A percentile compares a stretch with the other conserved stretches of the same genome.
phyloP scores from a whole-genome alignment of 345 rosid genomes.

The Sonneratia caseolaris region DNA sequence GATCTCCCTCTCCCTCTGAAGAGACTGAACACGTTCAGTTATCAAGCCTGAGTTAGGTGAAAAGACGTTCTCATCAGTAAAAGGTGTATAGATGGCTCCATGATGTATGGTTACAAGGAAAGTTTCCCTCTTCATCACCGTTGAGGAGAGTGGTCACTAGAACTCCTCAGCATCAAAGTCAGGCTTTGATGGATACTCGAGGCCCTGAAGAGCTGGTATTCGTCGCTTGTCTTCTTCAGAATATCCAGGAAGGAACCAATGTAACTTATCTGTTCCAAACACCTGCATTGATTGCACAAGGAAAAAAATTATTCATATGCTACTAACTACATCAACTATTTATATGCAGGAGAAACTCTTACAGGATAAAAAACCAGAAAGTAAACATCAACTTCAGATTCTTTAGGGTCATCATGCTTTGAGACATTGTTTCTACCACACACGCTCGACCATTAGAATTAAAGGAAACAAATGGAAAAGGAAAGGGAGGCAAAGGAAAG shows the following conservation, averaged over 20 bases:
- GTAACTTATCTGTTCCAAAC: constrained; percentile 71
- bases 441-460: no score
- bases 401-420: no score
- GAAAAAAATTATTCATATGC: background rate
- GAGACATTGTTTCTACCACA: no score
- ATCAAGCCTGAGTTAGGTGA: background rate
- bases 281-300: constrained; percentile 31
- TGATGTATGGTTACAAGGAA: constrained; percentile 9
- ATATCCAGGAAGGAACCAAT: constrained; percentile 79
- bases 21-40: background rate
- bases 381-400: no score
- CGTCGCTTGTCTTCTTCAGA: constrained; percentile 76
- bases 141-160: constrained; percentile 18
- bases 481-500: no score
- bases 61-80: background rate
- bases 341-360: background rate
- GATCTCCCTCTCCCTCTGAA: background rate
- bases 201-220: constrained; percentile 88
- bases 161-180: constrained; percentile 67
- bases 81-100: background rate
- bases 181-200: constrained; percentile 80
- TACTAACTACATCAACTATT: background rate
- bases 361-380: no score
- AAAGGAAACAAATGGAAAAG: no score
- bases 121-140: constrained; percentile 4